Conservation (phyloP, 306 rosid genomes). For the Dryas drummondii region DNA sequence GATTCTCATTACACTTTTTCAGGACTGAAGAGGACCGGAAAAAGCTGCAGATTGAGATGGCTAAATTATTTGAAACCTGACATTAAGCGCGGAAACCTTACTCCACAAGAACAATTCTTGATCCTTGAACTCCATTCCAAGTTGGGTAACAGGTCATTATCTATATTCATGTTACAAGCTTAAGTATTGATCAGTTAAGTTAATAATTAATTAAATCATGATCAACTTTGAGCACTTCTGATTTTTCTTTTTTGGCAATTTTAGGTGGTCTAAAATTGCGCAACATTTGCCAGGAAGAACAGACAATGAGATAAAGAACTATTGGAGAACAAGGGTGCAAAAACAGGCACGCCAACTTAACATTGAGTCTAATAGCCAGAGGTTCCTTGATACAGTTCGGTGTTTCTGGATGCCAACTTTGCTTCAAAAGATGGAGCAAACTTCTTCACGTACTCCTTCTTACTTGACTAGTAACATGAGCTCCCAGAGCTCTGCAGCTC, state of each 20-base stretch:
- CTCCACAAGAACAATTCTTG: slow-evolving; percentile 86
- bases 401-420: slow-evolving; percentile 84
- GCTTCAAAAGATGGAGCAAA: slow-evolving; percentile 67
- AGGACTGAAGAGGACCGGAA: slow-evolving; percentile 97
- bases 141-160: slow-evolving; percentile 80
- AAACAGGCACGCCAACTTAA: slow-evolving; percentile 89
- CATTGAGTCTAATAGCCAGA: slow-evolving; percentile 72
- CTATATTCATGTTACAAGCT: not conserved
- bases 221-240: not conserved
- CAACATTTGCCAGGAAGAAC: slow-evolving; percentile 93
- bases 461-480: slow-evolving; percentile 32
- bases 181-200: not conserved
- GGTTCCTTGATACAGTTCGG: slow-evolving; percentile 66
- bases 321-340: slow-evolving; percentile 90
- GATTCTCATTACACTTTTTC: slow-evolving; percentile 16
- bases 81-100: slow-evolving; percentile 87
- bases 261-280: slow-evolving; percentile 91
- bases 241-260: not conserved
- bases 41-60: slow-evolving; percentile 97
- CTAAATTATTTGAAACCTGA: slow-evolving; percentile 92
- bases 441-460: slow-evolving; percentile 33
- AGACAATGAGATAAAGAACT: slow-evolving; percentile 90
- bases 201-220: not conserved
- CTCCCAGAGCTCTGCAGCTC: slow-evolving; percentile 30
- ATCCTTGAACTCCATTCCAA: slow-evolving; percentile 93